A percentile compares a stretch with the other conserved stretches of the same genome.
These are phyloP conservation scores for Helotiales sp. DNA, from an alignment of 2,329 filamentous ascomycete species.

Conservation along the genomic window DNA sequence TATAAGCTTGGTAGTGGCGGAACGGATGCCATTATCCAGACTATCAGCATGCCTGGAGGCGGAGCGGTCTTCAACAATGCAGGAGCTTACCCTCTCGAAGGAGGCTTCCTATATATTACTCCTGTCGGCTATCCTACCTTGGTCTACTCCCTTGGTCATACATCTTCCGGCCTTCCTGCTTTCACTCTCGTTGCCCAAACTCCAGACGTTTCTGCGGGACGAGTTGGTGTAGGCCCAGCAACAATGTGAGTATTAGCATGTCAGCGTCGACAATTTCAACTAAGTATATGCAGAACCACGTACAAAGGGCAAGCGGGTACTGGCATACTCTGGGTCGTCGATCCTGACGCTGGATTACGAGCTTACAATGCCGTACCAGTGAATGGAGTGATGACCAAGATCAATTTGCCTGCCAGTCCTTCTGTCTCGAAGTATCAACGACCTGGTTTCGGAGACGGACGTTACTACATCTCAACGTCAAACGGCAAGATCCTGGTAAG, in stretches of 20 bases:
- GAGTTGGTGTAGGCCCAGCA: constrained; percentile 36
- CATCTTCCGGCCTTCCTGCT: constrained; percentile 21
- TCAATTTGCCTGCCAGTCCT: constrained; percentile 34
- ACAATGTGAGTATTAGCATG: too few species aligned
- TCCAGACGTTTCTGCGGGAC: constrained; percentile 27
- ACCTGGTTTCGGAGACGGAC: constrained; percentile 36
- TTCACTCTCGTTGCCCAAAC: constrained; percentile 35
- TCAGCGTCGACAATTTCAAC: too few species aligned
- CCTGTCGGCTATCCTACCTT: constrained; percentile 30
- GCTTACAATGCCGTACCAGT: constrained; percentile 38
- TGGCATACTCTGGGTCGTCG: constrained; percentile 38
- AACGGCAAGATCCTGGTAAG: constrained; percentile 24
- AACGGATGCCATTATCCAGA: constrained; percentile 36
- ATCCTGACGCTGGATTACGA: constrained; percentile 33
- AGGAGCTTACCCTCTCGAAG: constrained; percentile 40
- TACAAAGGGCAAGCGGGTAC: constrained; percentile 32
- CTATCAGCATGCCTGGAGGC: constrained; percentile 19
- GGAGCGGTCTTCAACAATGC: constrained; percentile 15
- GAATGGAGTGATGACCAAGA: constrained; percentile 31
- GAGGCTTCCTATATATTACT: constrained; percentile 38
- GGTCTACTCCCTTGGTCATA: constrained; percentile 32
- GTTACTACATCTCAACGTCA: constrained; percentile 31
- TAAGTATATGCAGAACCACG: too few species aligned
- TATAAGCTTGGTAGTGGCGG: constrained; percentile 36
- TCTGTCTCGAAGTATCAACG: constrained; percentile 36